Evolutionary conservation across 2,329 filamentous ascomycete species (phyloP), one percentile per base, ranked within the genome.

Genomic region (Akanthomyces muscarius): DNA sequence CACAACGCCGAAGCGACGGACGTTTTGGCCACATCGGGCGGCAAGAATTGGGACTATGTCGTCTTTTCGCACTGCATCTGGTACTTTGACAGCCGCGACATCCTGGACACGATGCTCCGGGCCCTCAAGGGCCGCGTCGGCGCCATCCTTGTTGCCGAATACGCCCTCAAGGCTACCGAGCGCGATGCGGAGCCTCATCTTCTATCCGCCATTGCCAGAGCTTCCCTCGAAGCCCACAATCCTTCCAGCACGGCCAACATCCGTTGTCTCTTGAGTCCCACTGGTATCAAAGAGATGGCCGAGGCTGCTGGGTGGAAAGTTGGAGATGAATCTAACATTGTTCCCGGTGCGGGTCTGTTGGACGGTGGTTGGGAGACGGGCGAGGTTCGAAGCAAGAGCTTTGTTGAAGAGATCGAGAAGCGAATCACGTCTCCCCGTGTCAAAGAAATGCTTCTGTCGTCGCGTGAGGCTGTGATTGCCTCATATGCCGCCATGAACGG

Each of bases 11-110:
- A 73, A 5, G 74, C 77, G 0, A 63, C 73, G 4, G 70, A 72
- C 11, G 80, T 77, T 53, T 70, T 80, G 28, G 59, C 67, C 11
- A 63, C 66, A 63, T 65, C 62, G 58, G 61, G 55, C 5, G 67
- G 65, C 4, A 63, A 65, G 6, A 62, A 62, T 5, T 83, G 77
- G 71, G 79, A 83, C 64, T 76, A 74, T 25, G 75, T 77, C 2
- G 78, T 85, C 3, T 73, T 86, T 42, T 73, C 74, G 21, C 83
- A 86, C 69, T 79, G 75, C 66, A 74, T 83, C 33, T 86, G 80
- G 79, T 86, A 86, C 68, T 85, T 86, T 66, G 66, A 73, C 18
- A 75, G 74, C 1, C 74, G 74, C 0, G 65, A 67, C 0, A 66
- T 72, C 13, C 71, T 72, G 14, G 63, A 50, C 3, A 57, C 47